These are phyloP conservation scores for Entomortierella beljakovae DNA, from an alignment of 192 early-diverging fungal species.

Conservation along the genomic window DNA sequence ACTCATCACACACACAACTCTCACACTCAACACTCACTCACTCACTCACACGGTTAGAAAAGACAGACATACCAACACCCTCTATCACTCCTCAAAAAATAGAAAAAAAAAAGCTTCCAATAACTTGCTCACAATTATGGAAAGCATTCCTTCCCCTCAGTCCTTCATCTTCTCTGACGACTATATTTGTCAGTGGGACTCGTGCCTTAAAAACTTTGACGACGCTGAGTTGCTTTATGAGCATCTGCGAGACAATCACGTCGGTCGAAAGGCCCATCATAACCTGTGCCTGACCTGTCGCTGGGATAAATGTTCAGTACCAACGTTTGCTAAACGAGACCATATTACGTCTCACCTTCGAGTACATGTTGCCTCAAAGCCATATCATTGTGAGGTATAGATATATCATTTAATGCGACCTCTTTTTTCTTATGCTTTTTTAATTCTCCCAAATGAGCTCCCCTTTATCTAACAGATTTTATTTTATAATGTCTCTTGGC, in stretches of 20 bases:
- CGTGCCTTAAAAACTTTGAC: slow-evolving; percentile 66
- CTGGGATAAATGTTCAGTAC: slow-evolving; percentile 86
- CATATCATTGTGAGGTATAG: slow-evolving; percentile 81
- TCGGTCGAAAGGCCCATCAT: slow-evolving; percentile 90
- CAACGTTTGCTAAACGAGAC: slow-evolving; percentile 88
- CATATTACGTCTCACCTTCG: slow-evolving; percentile 96
- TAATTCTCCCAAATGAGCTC: not conserved
- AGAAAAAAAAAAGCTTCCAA: not conserved
- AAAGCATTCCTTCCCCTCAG: slow-evolving; percentile 44
- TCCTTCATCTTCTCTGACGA: slow-evolving; percentile 57
- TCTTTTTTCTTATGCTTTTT: not conserved
- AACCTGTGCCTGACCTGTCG: slow-evolving; percentile 91
- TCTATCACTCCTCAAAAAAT: not conserved
- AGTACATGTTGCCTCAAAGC: slow-evolving; percentile 94
- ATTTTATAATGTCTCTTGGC: slow-evolving; percentile 14
- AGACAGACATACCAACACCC: not conserved
- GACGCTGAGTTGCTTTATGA: slow-evolving; percentile 89
- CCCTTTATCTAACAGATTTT: not conserved
- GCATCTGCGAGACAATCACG: slow-evolving; percentile 90
- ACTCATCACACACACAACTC: not conserved
- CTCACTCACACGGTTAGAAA: no score
- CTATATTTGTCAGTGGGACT: slow-evolving; percentile 64
- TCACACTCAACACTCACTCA: no score
- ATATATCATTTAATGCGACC: not conserved
- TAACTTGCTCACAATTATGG: slow-evolving; percentile 14